These are phyloP conservation scores for Claviceps maximensis DNA, from an alignment of 2,329 filamentous ascomycete species.

Conservation along the genomic window DNA sequence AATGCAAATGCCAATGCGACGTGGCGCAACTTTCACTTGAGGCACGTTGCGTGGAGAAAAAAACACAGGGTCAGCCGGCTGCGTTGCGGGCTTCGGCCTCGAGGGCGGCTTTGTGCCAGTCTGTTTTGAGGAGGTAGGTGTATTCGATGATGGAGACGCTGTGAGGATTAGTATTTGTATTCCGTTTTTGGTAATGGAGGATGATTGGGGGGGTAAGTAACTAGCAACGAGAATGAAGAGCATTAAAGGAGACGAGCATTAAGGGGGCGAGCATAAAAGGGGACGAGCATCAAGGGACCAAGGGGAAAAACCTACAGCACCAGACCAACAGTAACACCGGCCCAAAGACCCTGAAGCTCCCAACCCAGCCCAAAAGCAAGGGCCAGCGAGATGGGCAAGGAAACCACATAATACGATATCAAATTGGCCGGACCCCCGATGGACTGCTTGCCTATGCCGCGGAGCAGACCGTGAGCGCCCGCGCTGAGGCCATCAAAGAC, in stretches of 20 bases:
- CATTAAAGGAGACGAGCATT: too few relatives aligned
- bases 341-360: slow-evolving; percentile 73
- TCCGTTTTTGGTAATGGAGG: too few relatives aligned
- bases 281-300: too few relatives aligned
- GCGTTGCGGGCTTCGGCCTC: slow-evolving; percentile 41
- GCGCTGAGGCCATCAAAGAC: slow-evolving; percentile 73
- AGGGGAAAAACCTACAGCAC: slow-evolving; percentile 45
- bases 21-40: too few relatives aligned
- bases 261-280: too few relatives aligned
- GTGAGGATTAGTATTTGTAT: slow-evolving; percentile 6
- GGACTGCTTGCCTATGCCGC: slow-evolving; percentile 78
- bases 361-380: slow-evolving; percentile 65
- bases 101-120: slow-evolving; percentile 39
- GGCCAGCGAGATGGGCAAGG: slow-evolving; percentile 69
- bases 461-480: slow-evolving; percentile 70
- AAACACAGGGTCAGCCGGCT: slow-evolving; percentile 28
- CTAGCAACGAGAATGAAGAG: too few relatives aligned
- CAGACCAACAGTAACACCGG: slow-evolving; percentile 61
- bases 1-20: too few relatives aligned
- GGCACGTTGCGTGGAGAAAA: too few relatives aligned
- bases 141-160: slow-evolving; percentile 43
- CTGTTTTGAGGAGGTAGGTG: slow-evolving; percentile 34
- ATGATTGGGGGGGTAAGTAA: too few relatives aligned
- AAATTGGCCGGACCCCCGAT: slow-evolving; percentile 84
- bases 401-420: slow-evolving; percentile 74